Conservation (phyloP, 345 rosid genomes). For the Clausena lansium region DNA sequence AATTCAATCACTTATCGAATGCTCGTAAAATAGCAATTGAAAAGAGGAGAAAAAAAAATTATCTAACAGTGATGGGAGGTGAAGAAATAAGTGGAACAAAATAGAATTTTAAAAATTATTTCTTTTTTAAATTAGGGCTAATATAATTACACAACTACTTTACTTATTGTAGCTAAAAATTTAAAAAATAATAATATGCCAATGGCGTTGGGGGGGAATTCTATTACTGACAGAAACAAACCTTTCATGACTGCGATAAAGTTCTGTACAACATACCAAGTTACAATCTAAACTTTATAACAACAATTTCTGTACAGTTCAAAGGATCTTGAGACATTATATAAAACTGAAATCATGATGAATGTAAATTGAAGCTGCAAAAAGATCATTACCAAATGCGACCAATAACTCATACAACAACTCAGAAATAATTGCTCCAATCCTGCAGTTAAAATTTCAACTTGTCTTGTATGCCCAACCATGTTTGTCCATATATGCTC, state of each 20-base stretch:
- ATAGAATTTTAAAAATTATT: no score
- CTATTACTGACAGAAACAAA: neutral
- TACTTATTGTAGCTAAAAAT: no score
- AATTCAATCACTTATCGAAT: no score
- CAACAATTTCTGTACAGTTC: slow-evolving; percentile 19
- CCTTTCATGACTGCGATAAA: neutral
- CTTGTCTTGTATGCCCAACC: slow-evolving; percentile 74
- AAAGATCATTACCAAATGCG: neutral
- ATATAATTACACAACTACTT: no score
- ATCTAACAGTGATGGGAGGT: no score
- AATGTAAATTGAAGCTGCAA: slow-evolving; percentile 3
- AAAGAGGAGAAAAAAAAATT: no score
- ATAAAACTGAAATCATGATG: neutral
- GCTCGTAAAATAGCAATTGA: no score
- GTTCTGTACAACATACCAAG: slow-evolving; percentile 12
- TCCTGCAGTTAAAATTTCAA: slow-evolving; percentile 3
- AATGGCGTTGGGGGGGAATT: no score
- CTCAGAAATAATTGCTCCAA: neutral
- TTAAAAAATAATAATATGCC: no score
- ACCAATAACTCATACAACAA: neutral
- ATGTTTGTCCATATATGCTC: slow-evolving; percentile 63
- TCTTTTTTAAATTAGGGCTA: no score
- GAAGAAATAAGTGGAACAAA: no score
- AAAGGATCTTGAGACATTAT: neutral
- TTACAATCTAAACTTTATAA: neutral